These are phyloP conservation scores for Phytopythium sindhum DNA, from an alignment of 352 stramenopile genomes.

Conservation along the genomic window DNA sequence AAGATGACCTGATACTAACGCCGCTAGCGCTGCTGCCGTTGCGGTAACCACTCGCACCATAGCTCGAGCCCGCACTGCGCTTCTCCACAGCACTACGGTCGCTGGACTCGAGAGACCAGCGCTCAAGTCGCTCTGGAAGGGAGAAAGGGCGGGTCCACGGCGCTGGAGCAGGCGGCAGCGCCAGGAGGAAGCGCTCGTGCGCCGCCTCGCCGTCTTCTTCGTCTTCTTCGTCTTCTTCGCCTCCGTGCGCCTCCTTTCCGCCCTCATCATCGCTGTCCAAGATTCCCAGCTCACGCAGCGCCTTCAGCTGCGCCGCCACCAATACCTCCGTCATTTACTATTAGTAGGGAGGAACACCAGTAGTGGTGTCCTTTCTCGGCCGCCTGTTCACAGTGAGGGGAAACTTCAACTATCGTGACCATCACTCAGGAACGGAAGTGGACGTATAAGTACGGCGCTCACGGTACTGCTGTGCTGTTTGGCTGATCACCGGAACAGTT, in stretches of 20 bases:
- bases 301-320: slow-evolving; percentile 45
- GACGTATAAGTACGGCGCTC: slow-evolving; percentile 6
- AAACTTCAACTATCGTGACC: background rate
- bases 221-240: background rate
- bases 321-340: slow-evolving; percentile 26
- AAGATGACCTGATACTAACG: background rate
- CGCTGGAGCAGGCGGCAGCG: slow-evolving; percentile 17
- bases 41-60: background rate
- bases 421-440: background rate
- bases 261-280: slow-evolving; percentile 26
- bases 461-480: slow-evolving; percentile 1
- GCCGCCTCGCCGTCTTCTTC: background rate
- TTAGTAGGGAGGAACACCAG: background rate
- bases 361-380: slow-evolving; percentile 5
- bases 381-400: background rate
- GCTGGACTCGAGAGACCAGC: background rate
- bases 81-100: background rate
- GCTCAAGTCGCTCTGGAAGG: background rate
- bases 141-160: background rate
- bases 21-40: background rate
- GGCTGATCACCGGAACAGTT: no score
- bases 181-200: slow-evolving; percentile 20
- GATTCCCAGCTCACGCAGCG: slow-evolving; percentile 45
- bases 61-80: background rate
- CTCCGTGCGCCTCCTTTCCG: slow-evolving; percentile 9